Base-by-base conservation (phyloP, 345 rosid species). In the Citrus trifoliata region DNA sequence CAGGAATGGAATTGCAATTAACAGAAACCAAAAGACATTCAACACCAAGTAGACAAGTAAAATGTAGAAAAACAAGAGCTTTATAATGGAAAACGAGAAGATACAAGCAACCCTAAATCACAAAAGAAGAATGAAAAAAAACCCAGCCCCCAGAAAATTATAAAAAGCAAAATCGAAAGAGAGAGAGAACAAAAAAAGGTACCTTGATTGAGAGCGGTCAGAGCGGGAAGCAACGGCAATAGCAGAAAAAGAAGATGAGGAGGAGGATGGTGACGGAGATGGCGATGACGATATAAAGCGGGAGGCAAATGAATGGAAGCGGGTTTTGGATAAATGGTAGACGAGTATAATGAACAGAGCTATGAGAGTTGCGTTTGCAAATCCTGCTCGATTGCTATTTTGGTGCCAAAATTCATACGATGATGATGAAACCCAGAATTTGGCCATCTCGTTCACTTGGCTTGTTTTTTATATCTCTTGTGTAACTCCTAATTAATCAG, bases 341-440 rank as follows among this genome's bases (percentile, higher is more conserved):
- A 86, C 0, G 25, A 83, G 59, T 12, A 86, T 79, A 13, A 81
- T 4, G 38, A 83, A 12, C 5, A 83, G 69, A 48, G 81, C 74
- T n/a, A 79, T 0, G 30, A 83, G 70, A 64, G 83, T 80, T 13
- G 86, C 74, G 67, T 77, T 80, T 13, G 86, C 74, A 69, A 74
- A 80, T 61, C 85, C 85, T 12, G 51, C 5, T 76, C 67, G 73
- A 2, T 24, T n/a, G 5, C 12, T 7, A 10, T 63, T 77, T 22
- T 53, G 75, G 56, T 13, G 42, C 81, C 84, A 82, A 28, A 73
- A 78, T 19, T 73, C 78, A 16, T 56, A 60, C 4, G 58, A 81
- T 8, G 46, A n/a, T 6, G 33, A n/a, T 30, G 79, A 76, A 76
- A 76, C 51, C 79, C 65, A 70, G 74, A 70, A 16, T 19, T 28